Evolutionary conservation across 352 stramenopile genomes (phyloP).

Genomic region (Aphanomyces euteiches): DNA sequence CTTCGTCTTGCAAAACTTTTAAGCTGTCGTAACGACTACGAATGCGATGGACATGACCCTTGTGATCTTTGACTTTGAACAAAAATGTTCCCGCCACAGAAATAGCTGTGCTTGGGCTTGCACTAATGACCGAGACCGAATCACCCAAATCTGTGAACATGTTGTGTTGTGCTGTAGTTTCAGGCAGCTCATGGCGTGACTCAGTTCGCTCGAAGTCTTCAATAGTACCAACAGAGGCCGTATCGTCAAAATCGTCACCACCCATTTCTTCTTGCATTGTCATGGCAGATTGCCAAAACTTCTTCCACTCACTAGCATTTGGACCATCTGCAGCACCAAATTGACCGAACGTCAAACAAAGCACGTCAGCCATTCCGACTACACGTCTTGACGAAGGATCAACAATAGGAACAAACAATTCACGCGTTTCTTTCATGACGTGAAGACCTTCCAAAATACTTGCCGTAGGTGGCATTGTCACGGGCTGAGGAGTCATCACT

Average conservation of each 20-base stretch:
- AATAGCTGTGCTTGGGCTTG: conserved; percentile 55
- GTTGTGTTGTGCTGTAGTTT: conserved; percentile 32
- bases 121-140: conserved; percentile 83
- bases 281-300: conserved; percentile 87
- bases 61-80: conserved; percentile 85
- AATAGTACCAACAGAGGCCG: conserved; percentile 78
- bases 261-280: conserved; percentile 81
- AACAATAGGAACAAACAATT: conserved; percentile 83
- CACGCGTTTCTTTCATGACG: conserved; percentile 77
- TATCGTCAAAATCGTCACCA: conserved; percentile 74
- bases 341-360: conserved; percentile 84
- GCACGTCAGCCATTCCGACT: conserved; percentile 81
- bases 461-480: conserved; percentile 65
- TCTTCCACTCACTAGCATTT: conserved; percentile 74
- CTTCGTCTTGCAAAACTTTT: conserved; percentile 63
- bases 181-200: conserved; percentile 39
- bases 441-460: conserved; percentile 82
- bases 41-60: conserved; percentile 83
- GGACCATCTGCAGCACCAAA: conserved; percentile 75
- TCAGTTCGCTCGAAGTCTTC: conserved; percentile 87
- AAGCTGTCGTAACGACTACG: conserved; percentile 76
- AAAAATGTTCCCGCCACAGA: conserved; percentile 80
- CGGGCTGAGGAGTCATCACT: conserved; percentile 81
- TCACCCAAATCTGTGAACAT: conserved; percentile 82
- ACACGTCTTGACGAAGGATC: conserved; percentile 59